Base-by-base conservation (phyloP, 805 yeast species). In the Myxozyma geophila region DNA sequence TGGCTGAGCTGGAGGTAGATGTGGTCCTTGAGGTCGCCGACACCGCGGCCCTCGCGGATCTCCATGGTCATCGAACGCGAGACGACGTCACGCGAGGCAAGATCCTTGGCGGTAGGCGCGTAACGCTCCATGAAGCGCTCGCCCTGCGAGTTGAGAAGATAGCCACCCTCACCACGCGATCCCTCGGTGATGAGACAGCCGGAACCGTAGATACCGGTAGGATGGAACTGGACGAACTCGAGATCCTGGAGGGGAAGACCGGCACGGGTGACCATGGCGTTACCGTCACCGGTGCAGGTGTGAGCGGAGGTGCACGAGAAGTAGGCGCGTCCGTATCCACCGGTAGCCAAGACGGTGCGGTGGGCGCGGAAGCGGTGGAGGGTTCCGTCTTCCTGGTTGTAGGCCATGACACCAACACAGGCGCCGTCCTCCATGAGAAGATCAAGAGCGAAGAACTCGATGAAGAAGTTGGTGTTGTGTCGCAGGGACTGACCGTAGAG, bases 151-250 rank as follows among this genome's bases (percentile, higher is more conserved):
- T 93, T 93, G 69, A 93, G 84, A 78, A 93, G 83, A 85, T 85
- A 95, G 70, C 99, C 99, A 86, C 99, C 99, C 83, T 95, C 99
- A 85, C 99, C 99, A 84, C 99, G 89, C 71, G 98, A 96, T 82
- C 99, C 99, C 81, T 95, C 99, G 62, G 99, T 95, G 78, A 95
- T 95, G 82, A 93, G 82, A 83, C 98, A 95, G 70, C 99, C 99
- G 47, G 98, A 91, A 65, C 99, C 99, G 79, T 93, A 93, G 79
- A 93, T 95, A 85, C 99, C 99, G 33, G 98, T 92, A 61, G 99
- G 99, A 80, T 93, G 99, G 91, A 93, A 93, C 82, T 93, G 99
- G 67, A 93, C 92, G 76, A 93, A 93, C 82, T 93, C 99, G 80
- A 93, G 82, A 81, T 93, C 99, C 81, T 93, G 96, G 75, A 93